A percentile compares a stretch with the other conserved stretches of the same genome.
These are phyloP conservation scores for Oehlia diaphana DNA, from an alignment of 192 early-diverging fungal species.

Conservation along the genomic window DNA sequence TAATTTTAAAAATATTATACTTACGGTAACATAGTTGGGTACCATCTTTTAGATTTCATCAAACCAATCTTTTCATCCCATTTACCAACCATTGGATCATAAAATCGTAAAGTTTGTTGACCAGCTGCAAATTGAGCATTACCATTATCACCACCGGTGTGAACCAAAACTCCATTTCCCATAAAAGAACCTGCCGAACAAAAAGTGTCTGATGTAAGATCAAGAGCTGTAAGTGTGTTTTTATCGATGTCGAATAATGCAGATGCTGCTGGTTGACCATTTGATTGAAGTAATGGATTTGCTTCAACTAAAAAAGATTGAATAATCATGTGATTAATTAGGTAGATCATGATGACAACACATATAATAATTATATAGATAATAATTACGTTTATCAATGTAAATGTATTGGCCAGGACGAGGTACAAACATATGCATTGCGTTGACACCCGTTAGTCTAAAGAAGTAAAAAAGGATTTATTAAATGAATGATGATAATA, in stretches of 20 bases:
- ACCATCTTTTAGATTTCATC: not conserved
- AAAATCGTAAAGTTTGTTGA: not conserved
- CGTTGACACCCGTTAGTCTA: not conserved
- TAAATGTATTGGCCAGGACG: not conserved
- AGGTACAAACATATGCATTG: not conserved
- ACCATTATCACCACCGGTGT: slow-evolving; percentile 46
- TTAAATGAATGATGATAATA: too few relatives aligned
- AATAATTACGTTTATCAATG: not conserved
- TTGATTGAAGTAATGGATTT: not conserved
- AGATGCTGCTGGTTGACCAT: not conserved
- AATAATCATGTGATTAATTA: not conserved
- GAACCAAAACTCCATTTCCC: slow-evolving; percentile 50
- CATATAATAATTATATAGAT: too few relatives aligned
- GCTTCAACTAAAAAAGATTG: not conserved
- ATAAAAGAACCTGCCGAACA: slow-evolving; percentile 44
- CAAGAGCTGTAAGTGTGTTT: slow-evolving; percentile 16
- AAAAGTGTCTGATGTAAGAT: slow-evolving; percentile 39
- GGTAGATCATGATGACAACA: too few relatives aligned
- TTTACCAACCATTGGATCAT: not conserved
- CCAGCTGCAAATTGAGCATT: not conserved
- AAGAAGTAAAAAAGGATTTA: too few relatives aligned
- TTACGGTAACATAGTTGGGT: not conserved
- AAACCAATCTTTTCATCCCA: not conserved
- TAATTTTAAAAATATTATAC: too few relatives aligned
- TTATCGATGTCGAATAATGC: not conserved